phyloP scores from a whole-genome alignment of 169 alveolate species.

The Gregarina niphandrodes region DNA sequence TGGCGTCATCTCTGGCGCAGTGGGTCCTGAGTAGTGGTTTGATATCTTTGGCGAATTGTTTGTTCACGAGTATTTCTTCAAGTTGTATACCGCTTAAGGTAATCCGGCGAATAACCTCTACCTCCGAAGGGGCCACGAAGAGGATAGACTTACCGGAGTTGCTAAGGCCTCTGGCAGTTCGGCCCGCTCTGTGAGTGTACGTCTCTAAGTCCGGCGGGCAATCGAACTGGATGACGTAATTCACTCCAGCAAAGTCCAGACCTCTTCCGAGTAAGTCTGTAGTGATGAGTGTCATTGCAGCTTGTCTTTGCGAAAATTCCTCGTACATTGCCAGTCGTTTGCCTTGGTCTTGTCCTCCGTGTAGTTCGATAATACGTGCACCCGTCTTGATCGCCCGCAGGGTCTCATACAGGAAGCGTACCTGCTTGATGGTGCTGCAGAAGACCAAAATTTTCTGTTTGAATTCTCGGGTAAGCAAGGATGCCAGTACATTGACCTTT shows the following conservation, averaged over 20 bases:
- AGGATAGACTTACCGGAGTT: conserved; percentile 51
- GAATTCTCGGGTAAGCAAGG: conserved; percentile 63
- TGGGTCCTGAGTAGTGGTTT: neutral
- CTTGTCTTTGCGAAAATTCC: conserved; percentile 65
- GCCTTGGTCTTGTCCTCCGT: conserved; percentile 79
- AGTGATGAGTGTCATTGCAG: conserved; percentile 40
- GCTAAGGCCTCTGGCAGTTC: conserved; percentile 69
- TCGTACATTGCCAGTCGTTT: conserved; percentile 69
- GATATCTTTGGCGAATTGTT: neutral
- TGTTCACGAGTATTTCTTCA: neutral
- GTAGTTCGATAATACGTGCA: conserved; percentile 48
- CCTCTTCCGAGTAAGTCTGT: conserved; percentile 86
- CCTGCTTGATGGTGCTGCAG: conserved; percentile 70
- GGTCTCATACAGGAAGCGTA: conserved; percentile 76
- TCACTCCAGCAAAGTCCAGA: conserved; percentile 71
- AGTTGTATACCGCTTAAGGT: conserved; percentile 2
- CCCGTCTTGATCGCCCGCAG: conserved; percentile 74
- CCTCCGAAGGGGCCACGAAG: conserved; percentile 24
- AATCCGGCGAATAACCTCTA: conserved; percentile 5
- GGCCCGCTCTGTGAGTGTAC: conserved; percentile 75
- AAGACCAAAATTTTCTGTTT: conserved; percentile 57
- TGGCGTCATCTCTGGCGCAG: neutral
- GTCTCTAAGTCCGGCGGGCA: conserved; percentile 70
- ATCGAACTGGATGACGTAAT: conserved; percentile 71
- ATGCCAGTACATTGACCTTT: conserved; percentile 61